Percentiles rank a stretch among this genome's conserved stretches.
Evolutionary conservation across 1,139 yeast genomes (phyloP).

Genomic region (Suhomyces bolitotheri): DNA sequence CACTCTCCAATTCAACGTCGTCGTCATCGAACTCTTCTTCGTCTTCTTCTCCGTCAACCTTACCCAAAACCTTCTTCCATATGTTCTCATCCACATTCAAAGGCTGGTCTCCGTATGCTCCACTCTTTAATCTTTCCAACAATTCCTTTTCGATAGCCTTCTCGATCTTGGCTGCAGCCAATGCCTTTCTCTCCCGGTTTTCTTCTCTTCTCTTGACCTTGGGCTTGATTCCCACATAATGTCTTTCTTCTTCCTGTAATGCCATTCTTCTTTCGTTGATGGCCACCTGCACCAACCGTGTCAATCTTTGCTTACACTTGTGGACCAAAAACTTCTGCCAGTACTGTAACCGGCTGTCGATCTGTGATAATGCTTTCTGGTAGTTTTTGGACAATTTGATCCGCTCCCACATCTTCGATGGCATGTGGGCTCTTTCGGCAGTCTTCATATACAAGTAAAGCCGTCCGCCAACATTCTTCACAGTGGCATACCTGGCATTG

Average conservation of each 20-base stretch:
- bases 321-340: conserved; percentile 93
- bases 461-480: conserved; percentile 83
- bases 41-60: conserved; percentile 57
- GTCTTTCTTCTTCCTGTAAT: conserved; percentile 86
- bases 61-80: conserved; percentile 91
- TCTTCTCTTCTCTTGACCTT: conserved; percentile 94
- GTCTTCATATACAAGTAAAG: conserved; percentile 93
- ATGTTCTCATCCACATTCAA: conserved; percentile 92
- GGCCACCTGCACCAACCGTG: conserved; percentile 92
- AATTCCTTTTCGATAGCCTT: conserved; percentile 95
- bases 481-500: conserved; percentile 93
- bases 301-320: conserved; percentile 93
- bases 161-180: conserved; percentile 95
- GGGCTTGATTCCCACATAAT: conserved; percentile 86
- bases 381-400: conserved; percentile 86
- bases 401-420: conserved; percentile 92
- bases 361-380: conserved; percentile 80
- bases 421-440: conserved; percentile 95
- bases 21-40: conserved; percentile 65
- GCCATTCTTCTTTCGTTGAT: conserved; percentile 95
- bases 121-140: conserved; percentile 90
- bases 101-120: conserved; percentile 98
- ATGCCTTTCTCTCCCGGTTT: conserved; percentile 91
- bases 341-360: conserved; percentile 81
- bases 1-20: conserved; percentile 59